phyloP scores from a whole-genome alignment of 2,329 filamentous ascomycete genomes.

The Zalaria obscura region DNA sequence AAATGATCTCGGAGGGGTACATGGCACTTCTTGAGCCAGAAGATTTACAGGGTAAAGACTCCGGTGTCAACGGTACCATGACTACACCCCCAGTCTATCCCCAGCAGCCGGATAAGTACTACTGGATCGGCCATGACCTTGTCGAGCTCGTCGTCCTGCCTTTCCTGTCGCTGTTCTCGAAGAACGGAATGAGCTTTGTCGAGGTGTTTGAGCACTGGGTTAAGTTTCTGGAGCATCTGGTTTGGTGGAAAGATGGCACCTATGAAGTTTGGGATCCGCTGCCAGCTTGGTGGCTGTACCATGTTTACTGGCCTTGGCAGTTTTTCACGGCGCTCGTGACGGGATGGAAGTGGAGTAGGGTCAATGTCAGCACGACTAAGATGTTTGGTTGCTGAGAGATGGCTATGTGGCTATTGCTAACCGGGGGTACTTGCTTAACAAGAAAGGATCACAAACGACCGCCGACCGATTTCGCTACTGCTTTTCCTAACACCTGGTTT shows the following conservation, averaged over 20 bases:
- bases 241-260: constrained; percentile 36
- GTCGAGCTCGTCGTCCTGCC: constrained; percentile 38
- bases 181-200: constrained; percentile 10
- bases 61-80: constrained; percentile 8
- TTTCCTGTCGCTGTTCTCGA: constrained; percentile 22
- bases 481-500: no score
- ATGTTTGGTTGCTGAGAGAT: constrained; percentile 31
- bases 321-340: constrained; percentile 33
- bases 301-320: constrained; percentile 37
- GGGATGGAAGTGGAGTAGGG: constrained; percentile 44
- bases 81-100: constrained; percentile 12
- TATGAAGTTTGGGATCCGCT: constrained; percentile 34
- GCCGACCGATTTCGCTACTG: no score
- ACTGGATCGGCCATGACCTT: constrained; percentile 57
- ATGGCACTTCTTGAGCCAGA: constrained; percentile 30
- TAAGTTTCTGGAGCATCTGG: constrained; percentile 26
- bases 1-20: constrained; percentile 37
- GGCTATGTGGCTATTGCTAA: no score
- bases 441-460: no score
- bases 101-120: constrained; percentile 24
- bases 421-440: no score
- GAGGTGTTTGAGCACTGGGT: constrained; percentile 13
- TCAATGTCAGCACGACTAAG: constrained; percentile 55
- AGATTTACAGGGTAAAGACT: constrained; percentile 7
- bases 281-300: constrained; percentile 37